A percentile compares a stretch with the other conserved stretches of the same genome.
Conservation (phyloP, 305 asterid species). For the Fraxinus greggii region DNA sequence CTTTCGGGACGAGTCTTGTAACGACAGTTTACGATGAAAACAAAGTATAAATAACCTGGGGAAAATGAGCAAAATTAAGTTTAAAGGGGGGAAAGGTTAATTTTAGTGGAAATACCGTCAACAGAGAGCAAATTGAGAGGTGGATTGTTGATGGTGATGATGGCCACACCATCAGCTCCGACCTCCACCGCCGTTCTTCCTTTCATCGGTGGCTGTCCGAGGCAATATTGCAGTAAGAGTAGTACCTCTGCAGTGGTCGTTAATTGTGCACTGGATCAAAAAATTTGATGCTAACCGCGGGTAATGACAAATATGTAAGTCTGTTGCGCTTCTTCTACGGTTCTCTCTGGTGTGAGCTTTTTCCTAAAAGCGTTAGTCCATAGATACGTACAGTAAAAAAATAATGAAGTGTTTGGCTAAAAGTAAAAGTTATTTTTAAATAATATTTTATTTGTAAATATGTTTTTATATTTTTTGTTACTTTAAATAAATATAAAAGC, state of each 20-base stretch:
- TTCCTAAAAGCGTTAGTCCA: neutral
- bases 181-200: conserved; percentile 36
- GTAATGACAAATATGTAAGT: neutral
- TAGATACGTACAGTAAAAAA: too few species aligned
- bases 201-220: conserved; percentile 27
- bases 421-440: neutral
- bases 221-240: neutral
- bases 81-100: neutral
- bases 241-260: neutral
- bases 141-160: conserved; percentile 46
- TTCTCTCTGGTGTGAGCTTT: neutral
- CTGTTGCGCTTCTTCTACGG: neutral
- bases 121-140: conserved; percentile 47
- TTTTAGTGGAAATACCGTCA: conserved; percentile 26
- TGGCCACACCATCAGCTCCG: conserved; percentile 33
- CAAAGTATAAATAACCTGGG: neutral
- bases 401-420: too few species aligned
- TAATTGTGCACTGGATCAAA: neutral
- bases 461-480: neutral
- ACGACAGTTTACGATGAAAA: neutral
- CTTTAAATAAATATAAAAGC: neutral
- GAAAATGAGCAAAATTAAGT: neutral
- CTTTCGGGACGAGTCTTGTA: neutral
- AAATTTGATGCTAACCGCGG: neutral
- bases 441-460: too few species aligned